These are phyloP conservation scores for Aspergillus floridensis DNA, from an alignment of 2,329 filamentous ascomycete species.

Conservation along the genomic window DNA sequence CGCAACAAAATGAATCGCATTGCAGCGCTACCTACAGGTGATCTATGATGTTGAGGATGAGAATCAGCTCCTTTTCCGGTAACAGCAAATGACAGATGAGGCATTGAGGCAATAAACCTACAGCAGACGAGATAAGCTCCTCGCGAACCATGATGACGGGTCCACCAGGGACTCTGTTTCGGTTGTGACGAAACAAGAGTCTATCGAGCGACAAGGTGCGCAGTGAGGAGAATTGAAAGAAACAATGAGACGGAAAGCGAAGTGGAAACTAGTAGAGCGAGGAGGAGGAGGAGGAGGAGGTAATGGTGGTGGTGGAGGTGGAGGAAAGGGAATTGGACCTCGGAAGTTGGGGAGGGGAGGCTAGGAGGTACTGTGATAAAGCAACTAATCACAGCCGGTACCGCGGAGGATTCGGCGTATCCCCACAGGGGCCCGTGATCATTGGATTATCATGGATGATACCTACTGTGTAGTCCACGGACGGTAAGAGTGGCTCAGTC, in stretches of 20 bases:
- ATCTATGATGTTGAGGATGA: slow-evolving; percentile 38
- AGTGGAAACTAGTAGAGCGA: background rate
- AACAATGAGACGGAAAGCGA: background rate
- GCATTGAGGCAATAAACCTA: slow-evolving; percentile 41
- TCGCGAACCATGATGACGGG: slow-evolving; percentile 77
- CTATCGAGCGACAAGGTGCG: background rate
- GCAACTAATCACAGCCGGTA: slow-evolving; percentile 6
- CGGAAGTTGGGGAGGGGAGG: slow-evolving; percentile 25
- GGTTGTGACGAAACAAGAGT: background rate
- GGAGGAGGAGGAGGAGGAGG: slow-evolving; percentile 12
- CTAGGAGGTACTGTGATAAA: slow-evolving; percentile 12
- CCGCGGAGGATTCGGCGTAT: slow-evolving; percentile 23
- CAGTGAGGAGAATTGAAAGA: slow-evolving; percentile 16
- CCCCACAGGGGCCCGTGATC: slow-evolving; percentile 31
- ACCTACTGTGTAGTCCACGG: no score
- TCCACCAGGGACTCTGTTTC: slow-evolving; percentile 11
- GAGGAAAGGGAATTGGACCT: slow-evolving; percentile 30
- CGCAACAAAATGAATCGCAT: slow-evolving; percentile 1
- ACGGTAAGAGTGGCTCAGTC: background rate
- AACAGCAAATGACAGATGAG: slow-evolving; percentile 26
- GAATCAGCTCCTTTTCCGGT: slow-evolving; percentile 26
- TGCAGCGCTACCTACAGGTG: slow-evolving; percentile 46
- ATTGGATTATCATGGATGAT: no score
- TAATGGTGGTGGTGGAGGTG: slow-evolving; percentile 1
- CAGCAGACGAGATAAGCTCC: slow-evolving; percentile 83